Evolutionary conservation across 208 protist genomes (phyloP).

Genomic region (Kentomonas sorsogonicus): DNA sequence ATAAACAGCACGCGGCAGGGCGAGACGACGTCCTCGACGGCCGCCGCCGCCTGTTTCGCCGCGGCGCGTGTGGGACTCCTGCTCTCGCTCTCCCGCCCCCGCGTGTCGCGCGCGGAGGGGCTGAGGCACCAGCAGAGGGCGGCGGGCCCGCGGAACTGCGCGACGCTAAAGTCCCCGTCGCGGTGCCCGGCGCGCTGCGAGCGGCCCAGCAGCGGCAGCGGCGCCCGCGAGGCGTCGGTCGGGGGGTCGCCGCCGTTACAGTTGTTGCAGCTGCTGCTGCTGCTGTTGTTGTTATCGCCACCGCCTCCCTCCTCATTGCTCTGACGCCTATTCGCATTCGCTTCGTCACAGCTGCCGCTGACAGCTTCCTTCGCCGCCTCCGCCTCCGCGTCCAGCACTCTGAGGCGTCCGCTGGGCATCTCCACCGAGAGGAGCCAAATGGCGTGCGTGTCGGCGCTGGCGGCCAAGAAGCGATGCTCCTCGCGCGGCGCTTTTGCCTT

Average conservation of each 20-base stretch:
- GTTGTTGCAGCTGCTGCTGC: background rate
- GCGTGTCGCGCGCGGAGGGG: background rate
- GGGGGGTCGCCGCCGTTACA: background rate
- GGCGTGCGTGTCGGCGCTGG: too few relatives aligned
- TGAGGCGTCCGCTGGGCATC: too few relatives aligned
- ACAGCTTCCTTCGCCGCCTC: background rate
- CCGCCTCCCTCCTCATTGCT: background rate
- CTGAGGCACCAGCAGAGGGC: conserved; percentile 31
- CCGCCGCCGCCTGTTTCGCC: too few relatives aligned
- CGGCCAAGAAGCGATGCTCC: too few relatives aligned
- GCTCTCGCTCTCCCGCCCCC: too few relatives aligned
- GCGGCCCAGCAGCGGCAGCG: background rate
- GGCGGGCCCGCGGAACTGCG: conserved; percentile 25
- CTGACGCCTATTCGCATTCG: background rate
- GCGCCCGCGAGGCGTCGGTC: background rate
- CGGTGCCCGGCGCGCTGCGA: background rate
- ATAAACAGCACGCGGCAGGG: conserved; percentile 28
- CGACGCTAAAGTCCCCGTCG: conserved; percentile 29
- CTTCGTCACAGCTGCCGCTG: background rate
- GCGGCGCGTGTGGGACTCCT: too few relatives aligned
- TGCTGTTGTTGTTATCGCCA: background rate
- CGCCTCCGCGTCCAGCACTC: too few relatives aligned
- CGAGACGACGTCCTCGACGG: background rate
- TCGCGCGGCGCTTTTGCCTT: too few relatives aligned
- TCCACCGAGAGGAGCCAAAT: too few relatives aligned